Percentiles rank a stretch among this genome's conserved stretches.
These are phyloP conservation scores for Acanthochlamys bracteata DNA, from an alignment of 106 monocot genomes.

Conservation along the genomic window DNA sequence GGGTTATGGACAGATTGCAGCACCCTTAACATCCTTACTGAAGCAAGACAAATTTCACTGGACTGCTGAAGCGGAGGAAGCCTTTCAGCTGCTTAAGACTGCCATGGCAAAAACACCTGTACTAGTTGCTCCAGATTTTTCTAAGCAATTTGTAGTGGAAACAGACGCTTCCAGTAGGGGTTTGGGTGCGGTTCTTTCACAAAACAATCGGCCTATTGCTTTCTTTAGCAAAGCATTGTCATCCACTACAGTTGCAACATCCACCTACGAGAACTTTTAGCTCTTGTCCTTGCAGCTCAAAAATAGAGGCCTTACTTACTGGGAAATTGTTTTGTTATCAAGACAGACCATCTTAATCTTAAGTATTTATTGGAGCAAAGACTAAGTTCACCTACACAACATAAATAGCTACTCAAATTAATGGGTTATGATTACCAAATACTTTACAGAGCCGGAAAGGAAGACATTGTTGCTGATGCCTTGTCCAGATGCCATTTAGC, in stretches of 20 bases:
- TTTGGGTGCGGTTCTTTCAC: neutral
- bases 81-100: neutral
- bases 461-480: constrained; percentile 2
- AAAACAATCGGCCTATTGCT: constrained; percentile 2
- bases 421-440: constrained; percentile 3
- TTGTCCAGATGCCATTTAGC: neutral
- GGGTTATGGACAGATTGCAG: neutral
- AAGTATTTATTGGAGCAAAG: neutral
- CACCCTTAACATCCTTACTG: neutral
- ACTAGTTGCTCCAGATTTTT: neutral
- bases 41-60: neutral
- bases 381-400: neutral
- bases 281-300: neutral
- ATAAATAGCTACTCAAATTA: neutral
- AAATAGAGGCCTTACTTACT: neutral
- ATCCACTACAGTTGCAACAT: neutral
- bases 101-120: neutral
- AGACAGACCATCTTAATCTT: constrained; percentile 9
- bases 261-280: constrained; percentile 4
- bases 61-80: neutral
- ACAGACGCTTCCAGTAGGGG: neutral
- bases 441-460: neutral
- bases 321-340: neutral
- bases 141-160: neutral
- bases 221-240: neutral